Evolutionary conservation across 2,329 filamentous ascomycete genomes (phyloP).

Genomic region (Penicillium sp.): DNA sequence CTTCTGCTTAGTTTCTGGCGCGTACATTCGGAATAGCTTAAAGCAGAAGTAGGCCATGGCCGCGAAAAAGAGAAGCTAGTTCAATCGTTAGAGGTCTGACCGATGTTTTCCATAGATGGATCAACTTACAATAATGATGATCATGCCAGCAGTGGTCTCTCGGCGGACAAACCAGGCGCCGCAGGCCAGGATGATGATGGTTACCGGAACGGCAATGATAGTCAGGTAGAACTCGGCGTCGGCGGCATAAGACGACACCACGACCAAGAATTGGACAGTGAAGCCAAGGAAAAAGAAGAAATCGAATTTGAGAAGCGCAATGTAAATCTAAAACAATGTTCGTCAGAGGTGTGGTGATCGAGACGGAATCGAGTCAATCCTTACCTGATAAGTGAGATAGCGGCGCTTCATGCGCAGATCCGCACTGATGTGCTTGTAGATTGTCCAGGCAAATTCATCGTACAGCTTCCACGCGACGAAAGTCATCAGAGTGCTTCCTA

Average conservation of each 20-base stretch:
- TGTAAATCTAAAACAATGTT: slow-evolving; percentile 69
- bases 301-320: slow-evolving; percentile 95
- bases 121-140: slow-evolving; percentile 61
- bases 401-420: slow-evolving; percentile 95
- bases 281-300: slow-evolving; percentile 99
- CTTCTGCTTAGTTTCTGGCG: slow-evolving; percentile 50
- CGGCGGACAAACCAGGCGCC: slow-evolving; percentile 79
- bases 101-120: too few species aligned
- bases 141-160: slow-evolving; percentile 75
- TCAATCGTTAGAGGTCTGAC: slow-evolving; percentile 11
- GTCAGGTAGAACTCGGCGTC: slow-evolving; percentile 79
- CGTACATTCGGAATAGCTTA: slow-evolving; percentile 95
- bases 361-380: slow-evolving; percentile 13
- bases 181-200: slow-evolving; percentile 77
- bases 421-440: slow-evolving; percentile 97
- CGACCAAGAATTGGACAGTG: slow-evolving; percentile 94
- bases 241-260: slow-evolving; percentile 65
- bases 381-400: slow-evolving; percentile 91
- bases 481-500: slow-evolving; percentile 65
- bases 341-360: slow-evolving; percentile 7
- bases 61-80: slow-evolving; percentile 70
- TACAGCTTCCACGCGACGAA: slow-evolving; percentile 92
- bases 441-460: slow-evolving; percentile 98
- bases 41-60: slow-evolving; percentile 94
- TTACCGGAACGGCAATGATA: slow-evolving; percentile 82